These are phyloP conservation scores for Epicoccum nigrum DNA, from an alignment of 2,329 filamentous ascomycete genomes.

Conservation along the genomic window DNA sequence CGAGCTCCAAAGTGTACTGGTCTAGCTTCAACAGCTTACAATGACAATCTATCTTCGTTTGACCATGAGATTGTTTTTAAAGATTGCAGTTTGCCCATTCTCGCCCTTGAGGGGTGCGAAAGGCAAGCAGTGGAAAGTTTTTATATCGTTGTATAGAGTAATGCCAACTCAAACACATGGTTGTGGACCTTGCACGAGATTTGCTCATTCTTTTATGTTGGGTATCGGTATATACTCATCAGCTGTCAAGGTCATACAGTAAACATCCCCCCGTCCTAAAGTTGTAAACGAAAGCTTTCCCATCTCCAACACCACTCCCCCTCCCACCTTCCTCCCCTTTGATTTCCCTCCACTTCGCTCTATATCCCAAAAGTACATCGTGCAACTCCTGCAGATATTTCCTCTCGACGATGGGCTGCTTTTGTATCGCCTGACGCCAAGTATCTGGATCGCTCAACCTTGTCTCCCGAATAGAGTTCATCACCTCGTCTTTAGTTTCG, in stretches of 20 bases:
- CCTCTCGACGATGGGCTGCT: slow-evolving; percentile 75
- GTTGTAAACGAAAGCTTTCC: slow-evolving; percentile 88
- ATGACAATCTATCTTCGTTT: neutral
- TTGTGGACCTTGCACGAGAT: too few species aligned
- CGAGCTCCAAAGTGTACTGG: neutral
- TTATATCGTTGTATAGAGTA: too few species aligned
- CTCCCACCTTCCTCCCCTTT: slow-evolving; percentile 30
- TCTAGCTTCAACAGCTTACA: neutral
- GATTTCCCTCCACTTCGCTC: slow-evolving; percentile 61
- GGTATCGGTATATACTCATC: neutral
- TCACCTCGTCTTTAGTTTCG: slow-evolving; percentile 82
- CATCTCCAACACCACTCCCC: slow-evolving; percentile 53
- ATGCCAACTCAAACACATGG: too few species aligned
- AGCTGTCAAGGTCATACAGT: slow-evolving; percentile 75
- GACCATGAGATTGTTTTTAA: too few species aligned
- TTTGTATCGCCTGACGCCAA: slow-evolving; percentile 82
- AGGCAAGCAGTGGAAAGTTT: too few species aligned
- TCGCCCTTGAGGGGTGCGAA: too few species aligned
- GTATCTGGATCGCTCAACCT: slow-evolving; percentile 78
- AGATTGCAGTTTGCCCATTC: too few species aligned
- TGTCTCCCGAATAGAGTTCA: slow-evolving; percentile 77
- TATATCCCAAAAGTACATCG: slow-evolving; percentile 71
- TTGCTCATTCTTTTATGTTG: neutral
- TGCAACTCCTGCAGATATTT: slow-evolving; percentile 85
- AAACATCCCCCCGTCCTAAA: slow-evolving; percentile 84